Conservation (phyloP, 2,329 filamentous ascomycete genomes). For the Penicillium sp. region DNA sequence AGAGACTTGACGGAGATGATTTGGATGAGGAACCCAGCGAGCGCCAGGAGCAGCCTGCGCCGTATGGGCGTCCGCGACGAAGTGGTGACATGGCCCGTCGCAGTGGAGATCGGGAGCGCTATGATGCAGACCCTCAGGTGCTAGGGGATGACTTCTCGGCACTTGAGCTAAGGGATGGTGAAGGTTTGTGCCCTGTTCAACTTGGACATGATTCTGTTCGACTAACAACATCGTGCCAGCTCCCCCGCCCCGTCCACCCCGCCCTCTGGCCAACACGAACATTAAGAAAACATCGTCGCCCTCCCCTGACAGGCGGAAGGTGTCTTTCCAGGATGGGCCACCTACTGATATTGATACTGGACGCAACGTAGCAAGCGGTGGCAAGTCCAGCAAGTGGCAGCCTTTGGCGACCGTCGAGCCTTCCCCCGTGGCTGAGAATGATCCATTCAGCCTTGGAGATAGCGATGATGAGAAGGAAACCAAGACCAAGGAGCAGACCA, state of each 20-base stretch:
- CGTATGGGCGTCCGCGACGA: constrained; percentile 54
- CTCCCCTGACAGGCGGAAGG: constrained; percentile 53
- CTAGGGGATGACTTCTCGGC: constrained; percentile 83
- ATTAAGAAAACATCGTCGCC: constrained; percentile 72
- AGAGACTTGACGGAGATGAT: constrained; percentile 88
- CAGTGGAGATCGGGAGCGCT: constrained; percentile 86
- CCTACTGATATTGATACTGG: constrained; percentile 77
- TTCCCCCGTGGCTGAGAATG: constrained; percentile 81
- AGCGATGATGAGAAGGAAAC: constrained; percentile 87
- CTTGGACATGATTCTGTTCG: neutral
- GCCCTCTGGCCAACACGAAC: constrained; percentile 72
- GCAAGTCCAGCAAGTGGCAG: constrained; percentile 93
- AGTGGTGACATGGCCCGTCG: constrained; percentile 65
- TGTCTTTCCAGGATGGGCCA: constrained; percentile 61
- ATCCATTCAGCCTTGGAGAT: constrained; percentile 94
- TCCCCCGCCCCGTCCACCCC: constrained; percentile 57
- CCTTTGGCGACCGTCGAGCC: constrained; percentile 84
- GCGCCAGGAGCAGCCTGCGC: constrained; percentile 35
- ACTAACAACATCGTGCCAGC: constrained; percentile 36
- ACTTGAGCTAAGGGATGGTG: constrained; percentile 63
- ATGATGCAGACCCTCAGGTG: constrained; percentile 91
- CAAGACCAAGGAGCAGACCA: constrained; percentile 64
- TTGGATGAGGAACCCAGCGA: constrained; percentile 41
- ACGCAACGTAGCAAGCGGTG: constrained; percentile 59
- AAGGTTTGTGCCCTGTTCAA: constrained; percentile 43